Evolutionary conservation across 768 basidiomycete genomes (phyloP), one percentile per base, ranked within the genome.

Genomic region (Mycena kentingensis): DNA sequence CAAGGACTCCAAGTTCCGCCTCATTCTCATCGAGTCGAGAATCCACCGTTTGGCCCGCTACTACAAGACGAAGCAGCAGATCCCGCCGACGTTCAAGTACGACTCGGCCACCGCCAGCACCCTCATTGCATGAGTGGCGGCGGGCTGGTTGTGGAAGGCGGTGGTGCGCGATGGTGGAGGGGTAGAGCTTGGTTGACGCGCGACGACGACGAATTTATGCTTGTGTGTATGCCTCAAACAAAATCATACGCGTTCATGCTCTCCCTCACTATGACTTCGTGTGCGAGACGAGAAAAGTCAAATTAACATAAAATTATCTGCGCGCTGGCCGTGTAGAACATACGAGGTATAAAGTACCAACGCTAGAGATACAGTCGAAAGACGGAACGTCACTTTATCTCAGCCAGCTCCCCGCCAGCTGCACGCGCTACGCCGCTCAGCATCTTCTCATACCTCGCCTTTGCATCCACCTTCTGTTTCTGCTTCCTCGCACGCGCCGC

Each of bases 31-130:
- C 81, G 96, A 99, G 83, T 96, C 93, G 63, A 85, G 96, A 65
- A 98, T 99, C 74, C 96, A 99, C 81, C 86, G 79, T 72, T 88
- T 99, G 65, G 94, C 93, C 41, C 84, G 96, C 63, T 98, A 98
- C 83, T 98, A 98, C 87, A 96, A 95, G 84, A 88, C 90, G 67
- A 95, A 89, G 83, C 92, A 95, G 78, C 92, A 96, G 83, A 88
- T 98, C 63, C 84, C 93, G 54, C 95, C 95, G 63, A 93, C 93
- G 54, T 97, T 97, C 90, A 97, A 96, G 78, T 99, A 98, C 72
- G 96, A 99, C 74, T 85, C 93, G 56, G 88, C 87, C 38, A 97
- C 94, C 46, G 96, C 96, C 39, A 94, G 92, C 32, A 97, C 91
- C 31, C 76, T 93, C 67, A 85, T 93, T 68, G 90, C 90, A 68